phyloP scores from a whole-genome alignment of 2,329 filamentous ascomycete species.

The Cephalotrichum gorgonifer region DNA sequence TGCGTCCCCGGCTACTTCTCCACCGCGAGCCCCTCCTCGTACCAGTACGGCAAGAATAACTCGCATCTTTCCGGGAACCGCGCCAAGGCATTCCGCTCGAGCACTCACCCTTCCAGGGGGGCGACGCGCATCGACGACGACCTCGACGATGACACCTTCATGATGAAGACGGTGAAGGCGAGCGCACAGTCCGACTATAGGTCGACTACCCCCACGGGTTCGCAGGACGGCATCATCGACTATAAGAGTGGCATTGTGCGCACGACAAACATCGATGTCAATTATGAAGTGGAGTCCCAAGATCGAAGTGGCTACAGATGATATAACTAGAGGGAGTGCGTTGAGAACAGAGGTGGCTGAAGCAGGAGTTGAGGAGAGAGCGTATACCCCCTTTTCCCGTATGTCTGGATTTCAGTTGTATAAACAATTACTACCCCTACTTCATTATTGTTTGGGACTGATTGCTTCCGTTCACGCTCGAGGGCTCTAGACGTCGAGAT shows the following conservation, averaged over 20 bases:
- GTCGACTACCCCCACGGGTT: constrained; percentile 8
- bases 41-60: constrained; percentile 7
- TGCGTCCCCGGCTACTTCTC: constrained; percentile 16
- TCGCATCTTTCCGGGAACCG: not conserved
- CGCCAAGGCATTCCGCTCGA: constrained; percentile 6
- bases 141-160: constrained; percentile 8
- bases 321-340: not conserved
- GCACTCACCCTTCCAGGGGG: constrained; percentile 5
- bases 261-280: constrained; percentile 9
- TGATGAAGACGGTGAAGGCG: constrained; percentile 10
- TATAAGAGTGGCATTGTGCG: constrained; percentile 8
- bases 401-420: too few species aligned
- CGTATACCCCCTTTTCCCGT: too few species aligned
- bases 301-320: constrained; percentile 1
- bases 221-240: constrained; percentile 10
- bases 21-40: constrained; percentile 11
- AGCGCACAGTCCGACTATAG: constrained; percentile 7
- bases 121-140: constrained; percentile 4
- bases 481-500: not conserved
- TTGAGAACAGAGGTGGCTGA: not conserved
- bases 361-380: too few species aligned
- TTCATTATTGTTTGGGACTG: too few species aligned
- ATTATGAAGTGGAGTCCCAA: constrained; percentile 6
- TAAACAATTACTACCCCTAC: too few species aligned
- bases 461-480: too few species aligned